A percentile compares a stretch with the other conserved stretches of the same genome.
Evolutionary conservation across 768 basidiomycete species (phyloP).

Genomic region (Russula sp.): DNA sequence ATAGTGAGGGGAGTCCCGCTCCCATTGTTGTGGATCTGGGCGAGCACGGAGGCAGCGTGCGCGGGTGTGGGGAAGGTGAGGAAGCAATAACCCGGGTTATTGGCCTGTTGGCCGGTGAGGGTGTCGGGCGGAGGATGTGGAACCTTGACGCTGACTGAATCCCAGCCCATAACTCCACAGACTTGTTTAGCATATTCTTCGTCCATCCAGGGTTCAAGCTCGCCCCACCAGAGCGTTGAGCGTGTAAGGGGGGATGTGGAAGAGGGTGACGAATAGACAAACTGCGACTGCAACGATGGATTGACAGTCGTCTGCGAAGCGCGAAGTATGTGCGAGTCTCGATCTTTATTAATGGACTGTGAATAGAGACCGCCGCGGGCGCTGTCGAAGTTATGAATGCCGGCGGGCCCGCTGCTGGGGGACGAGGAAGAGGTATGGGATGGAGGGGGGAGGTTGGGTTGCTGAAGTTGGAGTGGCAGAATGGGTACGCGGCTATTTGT

Average conservation of each 20-base stretch:
- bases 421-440: constrained; percentile 34
- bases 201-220: constrained; percentile 96
- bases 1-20: constrained; percentile 50
- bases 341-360: constrained; percentile 31
- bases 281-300: constrained; percentile 26
- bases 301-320: constrained; percentile 15
- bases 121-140: constrained; percentile 57
- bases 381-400: constrained; percentile 14
- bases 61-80: constrained; percentile 73
- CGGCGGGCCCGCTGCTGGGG: constrained; percentile 26
- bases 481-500: constrained; percentile 32
- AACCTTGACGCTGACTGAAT: constrained; percentile 65
- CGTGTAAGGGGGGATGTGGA: constrained; percentile 34
- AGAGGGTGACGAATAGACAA: constrained; percentile 28
- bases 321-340: constrained; percentile 26
- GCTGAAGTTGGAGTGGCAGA: constrained; percentile 30
- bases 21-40: constrained; percentile 50
- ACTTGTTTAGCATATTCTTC: constrained; percentile 91
- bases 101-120: constrained; percentile 55
- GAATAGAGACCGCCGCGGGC: constrained; percentile 20
- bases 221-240: constrained; percentile 78
- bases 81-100: constrained; percentile 86
- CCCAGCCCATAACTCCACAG: constrained; percentile 84
- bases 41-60: constrained; percentile 63
- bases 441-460: constrained; percentile 35